Evolutionary conservation across 106 monocot genomes (phyloP).

Genomic region (Allium cepa): DNA sequence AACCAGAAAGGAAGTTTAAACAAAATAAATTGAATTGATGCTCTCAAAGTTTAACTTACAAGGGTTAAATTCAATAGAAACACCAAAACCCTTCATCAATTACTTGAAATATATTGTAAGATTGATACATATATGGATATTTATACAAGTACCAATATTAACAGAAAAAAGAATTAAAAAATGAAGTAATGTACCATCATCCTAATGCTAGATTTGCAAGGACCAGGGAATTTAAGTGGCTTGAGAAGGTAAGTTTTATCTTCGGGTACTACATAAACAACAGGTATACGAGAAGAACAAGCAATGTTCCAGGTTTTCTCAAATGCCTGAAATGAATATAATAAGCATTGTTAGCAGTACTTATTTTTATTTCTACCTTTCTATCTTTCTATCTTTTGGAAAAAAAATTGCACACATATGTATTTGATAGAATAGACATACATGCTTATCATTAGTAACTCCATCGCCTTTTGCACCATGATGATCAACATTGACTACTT

Average conservation of each 20-base stretch:
- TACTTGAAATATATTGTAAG: slow-evolving; percentile 20
- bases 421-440: not conserved
- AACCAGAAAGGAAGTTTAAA: no score
- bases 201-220: slow-evolving; percentile 58
- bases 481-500: slow-evolving; percentile 9
- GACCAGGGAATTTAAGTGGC: slow-evolving; percentile 62
- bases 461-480: slow-evolving; percentile 9
- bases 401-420: not conserved
- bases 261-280: slow-evolving; percentile 19
- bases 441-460: slow-evolving; percentile 17
- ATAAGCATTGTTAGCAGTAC: not conserved
- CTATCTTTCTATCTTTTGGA: not conserved
- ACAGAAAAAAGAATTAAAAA: no score
- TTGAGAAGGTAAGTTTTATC: slow-evolving; percentile 38
- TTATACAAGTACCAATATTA: slow-evolving; percentile 16
- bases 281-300: slow-evolving; percentile 12
- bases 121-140: slow-evolving; percentile 30
- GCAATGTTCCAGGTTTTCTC: slow-evolving; percentile 31
- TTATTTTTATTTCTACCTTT: not conserved
- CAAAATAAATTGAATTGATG: no score
- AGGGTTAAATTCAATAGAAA: no score
- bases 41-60: no score
- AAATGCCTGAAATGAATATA: slow-evolving; percentile 30
- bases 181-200: slow-evolving; percentile 30
- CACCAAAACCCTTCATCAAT: no score